Conservation (phyloP, 2,329 filamentous ascomycete species). For the Cladophialophora carrionii region DNA sequence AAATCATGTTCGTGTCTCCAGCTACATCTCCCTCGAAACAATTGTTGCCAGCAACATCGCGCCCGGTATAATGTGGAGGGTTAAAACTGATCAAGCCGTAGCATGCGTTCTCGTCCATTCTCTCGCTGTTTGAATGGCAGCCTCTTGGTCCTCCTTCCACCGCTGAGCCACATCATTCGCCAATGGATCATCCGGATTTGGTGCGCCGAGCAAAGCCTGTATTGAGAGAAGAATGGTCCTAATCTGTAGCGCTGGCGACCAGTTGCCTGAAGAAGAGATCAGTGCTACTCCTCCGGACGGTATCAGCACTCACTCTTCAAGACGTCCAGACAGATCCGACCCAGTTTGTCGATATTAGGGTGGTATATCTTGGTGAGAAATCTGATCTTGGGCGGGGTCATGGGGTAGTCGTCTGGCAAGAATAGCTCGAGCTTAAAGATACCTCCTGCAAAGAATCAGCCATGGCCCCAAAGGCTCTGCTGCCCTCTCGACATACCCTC, state of each 20-base stretch:
- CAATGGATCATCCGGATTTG: slow-evolving; percentile 97
- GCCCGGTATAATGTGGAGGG: background rate
- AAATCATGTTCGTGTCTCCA: background rate
- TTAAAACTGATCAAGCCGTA: slow-evolving; percentile 44
- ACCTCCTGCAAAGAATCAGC: slow-evolving; percentile 58
- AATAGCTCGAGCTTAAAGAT: slow-evolving; percentile 98
- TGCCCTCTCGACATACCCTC: slow-evolving; percentile 66
- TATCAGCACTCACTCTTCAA: slow-evolving; percentile 74
- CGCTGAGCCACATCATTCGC: slow-evolving; percentile 96
- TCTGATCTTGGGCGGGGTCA: slow-evolving; percentile 97
- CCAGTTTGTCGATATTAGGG: slow-evolving; percentile 96
- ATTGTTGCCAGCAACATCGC: background rate
- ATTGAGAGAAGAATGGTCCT: slow-evolving; percentile 98
- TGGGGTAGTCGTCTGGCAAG: slow-evolving; percentile 96
- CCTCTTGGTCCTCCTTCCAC: slow-evolving; percentile 95
- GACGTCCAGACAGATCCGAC: slow-evolving; percentile 95
- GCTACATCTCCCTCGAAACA: slow-evolving; percentile 1
- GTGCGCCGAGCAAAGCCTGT: slow-evolving; percentile 91
- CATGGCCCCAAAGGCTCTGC: background rate
- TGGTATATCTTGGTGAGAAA: slow-evolving; percentile 99
- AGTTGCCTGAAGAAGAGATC: slow-evolving; percentile 75
- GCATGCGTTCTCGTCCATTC: slow-evolving; percentile 80
- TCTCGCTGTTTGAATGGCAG: slow-evolving; percentile 86
- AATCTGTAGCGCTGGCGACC: slow-evolving; percentile 97
- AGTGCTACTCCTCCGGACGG: background rate